A percentile compares a stretch with the other conserved stretches of the same genome.
Conservation (phyloP, 106 monocot species). For the Dendrobium catenatum region DNA sequence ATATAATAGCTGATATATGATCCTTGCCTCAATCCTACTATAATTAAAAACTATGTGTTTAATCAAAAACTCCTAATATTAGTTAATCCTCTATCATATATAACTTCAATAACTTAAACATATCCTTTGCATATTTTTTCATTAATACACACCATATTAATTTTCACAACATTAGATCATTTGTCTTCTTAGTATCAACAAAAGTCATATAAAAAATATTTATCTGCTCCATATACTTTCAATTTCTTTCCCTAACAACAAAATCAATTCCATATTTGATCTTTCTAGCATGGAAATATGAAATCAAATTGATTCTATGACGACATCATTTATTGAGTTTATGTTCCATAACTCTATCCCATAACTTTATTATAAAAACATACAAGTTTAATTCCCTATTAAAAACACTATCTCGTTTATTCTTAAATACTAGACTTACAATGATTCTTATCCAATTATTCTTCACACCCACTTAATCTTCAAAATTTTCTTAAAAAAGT, state of each 20-base stretch:
- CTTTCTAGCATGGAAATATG: background rate
- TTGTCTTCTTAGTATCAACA: background rate
- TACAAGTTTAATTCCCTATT: background rate
- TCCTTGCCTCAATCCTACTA: too few species aligned
- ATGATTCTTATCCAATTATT: background rate
- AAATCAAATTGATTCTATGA: background rate
- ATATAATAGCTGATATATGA: too few species aligned
- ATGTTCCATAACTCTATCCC: background rate
- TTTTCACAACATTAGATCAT: background rate
- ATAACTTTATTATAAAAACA: background rate
- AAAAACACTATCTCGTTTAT: background rate
- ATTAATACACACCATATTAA: background rate
- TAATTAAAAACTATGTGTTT: too few species aligned
- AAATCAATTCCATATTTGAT: background rate
- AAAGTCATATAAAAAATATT: background rate
- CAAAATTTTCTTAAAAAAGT: background rate
- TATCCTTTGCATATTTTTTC: background rate
- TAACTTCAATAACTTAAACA: background rate
- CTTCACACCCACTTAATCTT: background rate
- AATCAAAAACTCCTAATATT: too few species aligned
- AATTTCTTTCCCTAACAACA: background rate
- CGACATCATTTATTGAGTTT: background rate
- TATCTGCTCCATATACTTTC: background rate
- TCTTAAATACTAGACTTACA: background rate
- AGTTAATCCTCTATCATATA: background rate